Percentiles rank a stretch among this genome's conserved stretches.
phyloP scores from a whole-genome alignment of 352 stramenopile genomes.

The Globisporangium canariense region DNA sequence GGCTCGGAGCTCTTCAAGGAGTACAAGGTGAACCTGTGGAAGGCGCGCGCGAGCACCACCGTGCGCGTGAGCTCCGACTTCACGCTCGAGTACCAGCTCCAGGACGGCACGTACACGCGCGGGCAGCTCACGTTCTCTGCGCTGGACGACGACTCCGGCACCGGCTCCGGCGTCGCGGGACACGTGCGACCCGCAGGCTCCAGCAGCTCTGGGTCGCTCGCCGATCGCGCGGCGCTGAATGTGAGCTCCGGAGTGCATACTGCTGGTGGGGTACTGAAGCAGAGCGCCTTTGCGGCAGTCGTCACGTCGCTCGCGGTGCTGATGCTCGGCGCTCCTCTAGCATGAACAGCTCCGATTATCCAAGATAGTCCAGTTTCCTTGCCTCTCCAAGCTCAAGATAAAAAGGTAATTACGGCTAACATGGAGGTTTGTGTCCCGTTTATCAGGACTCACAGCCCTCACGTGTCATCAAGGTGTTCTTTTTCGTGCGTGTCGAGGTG shows the following conservation, averaged over 20 bases:
- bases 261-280: too few relatives aligned
- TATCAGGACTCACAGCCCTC: not conserved
- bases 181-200: slow-evolving; percentile 17
- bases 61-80: slow-evolving; percentile 34
- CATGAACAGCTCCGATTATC: not conserved
- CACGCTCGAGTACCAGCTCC: slow-evolving; percentile 37
- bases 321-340: not conserved
- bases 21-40: slow-evolving; percentile 34
- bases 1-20: slow-evolving; percentile 42
- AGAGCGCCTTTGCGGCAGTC: not conserved
- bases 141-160: slow-evolving; percentile 9
- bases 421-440: not conserved
- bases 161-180: slow-evolving; percentile 16
- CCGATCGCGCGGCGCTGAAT: not conserved
- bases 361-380: not conserved
- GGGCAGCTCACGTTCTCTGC: slow-evolving; percentile 23
- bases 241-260: not conserved
- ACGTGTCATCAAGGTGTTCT: not conserved
- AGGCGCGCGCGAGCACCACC: slow-evolving; percentile 28
- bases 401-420: not conserved
- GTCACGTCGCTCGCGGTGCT: not conserved
- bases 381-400: not conserved
- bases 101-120: slow-evolving; percentile 19
- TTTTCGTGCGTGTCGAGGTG: not conserved
- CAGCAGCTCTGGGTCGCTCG: not conserved